phyloP scores from a whole-genome alignment of 1,284 basidiomycete species.

The Naganishia sp. region DNA sequence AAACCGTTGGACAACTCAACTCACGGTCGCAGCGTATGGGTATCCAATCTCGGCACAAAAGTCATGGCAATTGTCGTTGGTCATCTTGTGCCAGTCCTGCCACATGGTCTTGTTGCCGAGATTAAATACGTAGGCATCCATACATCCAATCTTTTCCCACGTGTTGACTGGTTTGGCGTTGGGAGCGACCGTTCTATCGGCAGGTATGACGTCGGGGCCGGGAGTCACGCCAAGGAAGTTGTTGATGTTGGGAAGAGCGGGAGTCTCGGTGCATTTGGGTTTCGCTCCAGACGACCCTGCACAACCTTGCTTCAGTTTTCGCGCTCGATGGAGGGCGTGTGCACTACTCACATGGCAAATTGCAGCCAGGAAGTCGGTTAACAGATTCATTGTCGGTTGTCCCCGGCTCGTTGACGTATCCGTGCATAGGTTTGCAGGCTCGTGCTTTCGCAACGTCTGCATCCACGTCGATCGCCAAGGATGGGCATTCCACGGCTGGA shows the following conservation, averaged over 20 bases:
- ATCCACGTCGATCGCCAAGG: constrained; percentile 15
- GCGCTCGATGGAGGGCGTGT: not conserved
- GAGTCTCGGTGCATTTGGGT: constrained; percentile 26
- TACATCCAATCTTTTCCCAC: constrained; percentile 41
- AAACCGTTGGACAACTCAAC: not conserved
- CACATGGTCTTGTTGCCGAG: constrained; percentile 26
- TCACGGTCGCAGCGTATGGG: constrained; percentile 28
- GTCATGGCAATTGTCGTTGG: constrained; percentile 29
- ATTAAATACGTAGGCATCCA: constrained; percentile 27
- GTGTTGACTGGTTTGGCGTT: constrained; percentile 34
- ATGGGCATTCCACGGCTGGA: constrained; percentile 25
- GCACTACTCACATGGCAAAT: constrained; percentile 37
- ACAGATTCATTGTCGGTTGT: constrained; percentile 36
- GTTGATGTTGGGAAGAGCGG: constrained; percentile 7
- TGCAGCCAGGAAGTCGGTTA: constrained; percentile 45
- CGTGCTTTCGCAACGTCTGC: constrained; percentile 28
- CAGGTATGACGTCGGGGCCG: constrained; percentile 14
- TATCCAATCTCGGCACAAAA: constrained; percentile 28
- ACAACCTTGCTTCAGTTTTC: too few species aligned
- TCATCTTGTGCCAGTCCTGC: constrained; percentile 29
- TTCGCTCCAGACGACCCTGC: constrained; percentile 17
- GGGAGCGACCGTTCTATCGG: constrained; percentile 34
- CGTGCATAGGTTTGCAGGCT: constrained; percentile 40
- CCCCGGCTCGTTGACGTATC: constrained; percentile 39
- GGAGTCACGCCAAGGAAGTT: constrained; percentile 14